Evolutionary conservation across 805 yeast species (phyloP).

Genomic region (Sugiyamaella mastotermitis): DNA sequence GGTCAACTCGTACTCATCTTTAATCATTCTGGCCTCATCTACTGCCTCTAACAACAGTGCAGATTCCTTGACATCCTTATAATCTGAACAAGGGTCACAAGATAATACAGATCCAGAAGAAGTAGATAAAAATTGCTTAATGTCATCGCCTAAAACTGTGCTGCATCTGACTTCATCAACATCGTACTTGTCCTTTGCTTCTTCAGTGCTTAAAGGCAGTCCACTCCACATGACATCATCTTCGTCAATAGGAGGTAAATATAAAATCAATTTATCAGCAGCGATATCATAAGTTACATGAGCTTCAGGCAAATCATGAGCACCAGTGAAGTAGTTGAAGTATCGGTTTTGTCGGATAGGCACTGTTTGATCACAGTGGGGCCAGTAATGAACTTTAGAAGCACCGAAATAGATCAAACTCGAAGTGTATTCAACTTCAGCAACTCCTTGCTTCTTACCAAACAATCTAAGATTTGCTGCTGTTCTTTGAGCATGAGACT

Average conservation of each 20-base stretch:
- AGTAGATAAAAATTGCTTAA: constrained; percentile 1
- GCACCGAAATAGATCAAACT: constrained; percentile 34
- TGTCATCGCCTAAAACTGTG: constrained; percentile 38
- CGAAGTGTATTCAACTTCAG: constrained; percentile 27
- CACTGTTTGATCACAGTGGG: constrained; percentile 73
- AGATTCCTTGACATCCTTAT: constrained; percentile 17
- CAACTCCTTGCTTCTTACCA: constrained; percentile 28
- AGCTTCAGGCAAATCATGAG: constrained; percentile 64
- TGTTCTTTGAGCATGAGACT: constrained; percentile 51
- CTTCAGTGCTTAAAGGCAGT: constrained; percentile 60
- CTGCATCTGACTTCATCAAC: constrained; percentile 75
- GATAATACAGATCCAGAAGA: constrained; percentile 14
- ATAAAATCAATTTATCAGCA: constrained; percentile 56
- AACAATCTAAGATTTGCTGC: constrained; percentile 19
- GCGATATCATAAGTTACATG: constrained; percentile 54
- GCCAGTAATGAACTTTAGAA: constrained; percentile 41
- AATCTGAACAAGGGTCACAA: constrained; percentile 20
- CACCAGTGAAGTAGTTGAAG: constrained; percentile 82
- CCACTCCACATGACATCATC: constrained; percentile 99
- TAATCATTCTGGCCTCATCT: constrained; percentile 81
- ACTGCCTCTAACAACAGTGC: constrained; percentile 47
- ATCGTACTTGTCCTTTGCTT: constrained; percentile 62
- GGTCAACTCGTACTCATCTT: constrained; percentile 75
- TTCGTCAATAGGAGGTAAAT: constrained; percentile 73
- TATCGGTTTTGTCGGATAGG: constrained; percentile 87